Conservation (phyloP, 805 yeast species). For the Scheffersomyces lignosus region DNA sequence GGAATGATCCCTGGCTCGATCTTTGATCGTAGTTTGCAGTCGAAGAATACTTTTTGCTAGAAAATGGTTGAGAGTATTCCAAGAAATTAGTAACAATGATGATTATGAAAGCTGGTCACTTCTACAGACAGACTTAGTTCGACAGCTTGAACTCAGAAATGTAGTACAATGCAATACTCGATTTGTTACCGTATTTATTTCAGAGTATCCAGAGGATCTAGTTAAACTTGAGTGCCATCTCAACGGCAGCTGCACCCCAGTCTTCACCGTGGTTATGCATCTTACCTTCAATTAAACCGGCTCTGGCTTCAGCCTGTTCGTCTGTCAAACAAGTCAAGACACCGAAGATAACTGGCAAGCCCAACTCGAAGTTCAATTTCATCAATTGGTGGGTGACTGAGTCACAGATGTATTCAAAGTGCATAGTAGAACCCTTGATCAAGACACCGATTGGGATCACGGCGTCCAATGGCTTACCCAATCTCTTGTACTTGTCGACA, state of each 20-base stretch:
- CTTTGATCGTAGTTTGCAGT: no score
- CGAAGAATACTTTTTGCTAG: no score
- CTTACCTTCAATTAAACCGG: slow-evolving; percentile 73
- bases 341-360: slow-evolving; percentile 88
- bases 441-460: slow-evolving; percentile 91
- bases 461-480: slow-evolving; percentile 66
- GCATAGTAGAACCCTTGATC: slow-evolving; percentile 97
- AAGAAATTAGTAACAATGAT: no score
- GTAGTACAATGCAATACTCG: no score
- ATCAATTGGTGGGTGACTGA: slow-evolving; percentile 82
- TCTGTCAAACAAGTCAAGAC: slow-evolving; percentile 90
- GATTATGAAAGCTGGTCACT: no score
- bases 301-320: slow-evolving; percentile 90
- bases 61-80: no score
- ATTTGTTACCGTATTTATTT: no score
- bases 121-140: no score
- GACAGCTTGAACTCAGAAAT: no score
- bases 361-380: slow-evolving; percentile 69
- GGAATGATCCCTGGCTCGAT: neutral
- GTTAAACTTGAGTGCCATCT: slow-evolving; percentile 59
- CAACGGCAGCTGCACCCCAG: slow-evolving; percentile 99
- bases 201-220: no score
- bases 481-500: slow-evolving; percentile 41
- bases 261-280: slow-evolving; percentile 97
- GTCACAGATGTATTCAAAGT: slow-evolving; percentile 95